phyloP scores from a whole-genome alignment of 129 eudicot species.

The Flaveria bidentis region DNA sequence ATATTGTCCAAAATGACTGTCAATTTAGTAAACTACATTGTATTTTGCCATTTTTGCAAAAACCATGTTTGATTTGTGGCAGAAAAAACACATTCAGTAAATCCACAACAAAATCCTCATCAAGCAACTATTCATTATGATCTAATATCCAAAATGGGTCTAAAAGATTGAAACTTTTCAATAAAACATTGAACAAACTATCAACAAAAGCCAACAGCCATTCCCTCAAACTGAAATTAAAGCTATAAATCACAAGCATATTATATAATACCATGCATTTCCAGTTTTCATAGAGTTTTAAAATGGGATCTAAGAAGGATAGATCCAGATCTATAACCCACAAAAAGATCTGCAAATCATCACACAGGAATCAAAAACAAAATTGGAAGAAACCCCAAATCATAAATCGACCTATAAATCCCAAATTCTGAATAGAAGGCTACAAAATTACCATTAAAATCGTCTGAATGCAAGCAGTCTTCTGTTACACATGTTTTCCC shows the following conservation, averaged over 20 bases:
- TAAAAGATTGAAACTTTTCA: slow-evolving; percentile 6
- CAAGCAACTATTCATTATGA: slow-evolving; percentile 8
- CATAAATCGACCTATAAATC: slow-evolving; percentile 23
- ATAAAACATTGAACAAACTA: slow-evolving; percentile 15
- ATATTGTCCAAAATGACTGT: not conserved
- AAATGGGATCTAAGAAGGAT: slow-evolving; percentile 35
- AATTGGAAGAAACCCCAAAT: slow-evolving; percentile 26
- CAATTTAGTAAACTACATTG: not conserved
- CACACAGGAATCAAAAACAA: not conserved
- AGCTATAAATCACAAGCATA: slow-evolving; percentile 15
- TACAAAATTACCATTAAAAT: slow-evolving; percentile 28
- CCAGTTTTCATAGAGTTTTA: not conserved
- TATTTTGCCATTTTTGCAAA: slow-evolving; percentile 18
- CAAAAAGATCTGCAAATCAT: slow-evolving; percentile 21
- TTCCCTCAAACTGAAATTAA: slow-evolving; percentile 20
- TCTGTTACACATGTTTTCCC: slow-evolving; percentile 25
- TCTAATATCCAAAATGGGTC: slow-evolving; percentile 12
- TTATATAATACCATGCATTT: not conserved
- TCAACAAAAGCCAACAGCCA: slow-evolving; percentile 27
- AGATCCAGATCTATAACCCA: slow-evolving; percentile 36
- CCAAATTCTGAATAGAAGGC: slow-evolving; percentile 17
- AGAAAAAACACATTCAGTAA: not conserved
- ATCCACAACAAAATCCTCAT: slow-evolving; percentile 7
- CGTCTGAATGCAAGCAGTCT: slow-evolving; percentile 30
- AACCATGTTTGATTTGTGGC: not conserved